Conservation (phyloP, 1,139 yeast species). For the Kodamaea plutei region DNA sequence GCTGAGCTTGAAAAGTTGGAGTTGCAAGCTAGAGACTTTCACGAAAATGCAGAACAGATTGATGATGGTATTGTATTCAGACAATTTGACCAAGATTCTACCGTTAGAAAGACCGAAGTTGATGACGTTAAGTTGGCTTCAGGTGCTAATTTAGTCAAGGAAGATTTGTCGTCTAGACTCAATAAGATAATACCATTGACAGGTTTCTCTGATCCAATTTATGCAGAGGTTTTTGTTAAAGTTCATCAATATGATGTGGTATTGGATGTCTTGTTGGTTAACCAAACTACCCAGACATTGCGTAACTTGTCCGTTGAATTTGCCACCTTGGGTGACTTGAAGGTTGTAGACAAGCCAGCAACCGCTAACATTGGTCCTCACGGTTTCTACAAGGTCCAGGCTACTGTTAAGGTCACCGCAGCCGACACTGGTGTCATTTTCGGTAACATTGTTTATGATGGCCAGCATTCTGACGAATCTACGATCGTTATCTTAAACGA, state of each 20-base stretch:
- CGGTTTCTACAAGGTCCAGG: slow-evolving; percentile 86
- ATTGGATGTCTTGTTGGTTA: slow-evolving; percentile 87
- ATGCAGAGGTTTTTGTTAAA: slow-evolving; percentile 94
- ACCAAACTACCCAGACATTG: slow-evolving; percentile 88
- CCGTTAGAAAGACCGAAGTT: slow-evolving; percentile 30
- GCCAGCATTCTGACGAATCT: slow-evolving; percentile 87
- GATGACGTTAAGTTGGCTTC: slow-evolving; percentile 53
- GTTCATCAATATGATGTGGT: slow-evolving; percentile 96
- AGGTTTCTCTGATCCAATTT: slow-evolving; percentile 96
- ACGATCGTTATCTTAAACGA: slow-evolving; percentile 91
- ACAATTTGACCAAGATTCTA: slow-evolving; percentile 57
- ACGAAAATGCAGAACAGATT: slow-evolving; percentile 70
- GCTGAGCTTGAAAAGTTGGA: slow-evolving; percentile 56
- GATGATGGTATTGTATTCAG: slow-evolving; percentile 83
- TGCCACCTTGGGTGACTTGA: slow-evolving; percentile 93
- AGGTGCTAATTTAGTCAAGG: slow-evolving; percentile 45
- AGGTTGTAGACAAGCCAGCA: slow-evolving; percentile 88
- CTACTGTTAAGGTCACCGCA: slow-evolving; percentile 90
- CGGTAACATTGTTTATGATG: slow-evolving; percentile 96
- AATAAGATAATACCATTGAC: slow-evolving; percentile 89
- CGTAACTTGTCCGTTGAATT: slow-evolving; percentile 92
- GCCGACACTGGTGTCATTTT: slow-evolving; percentile 88
- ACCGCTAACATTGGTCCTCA: slow-evolving; percentile 95
- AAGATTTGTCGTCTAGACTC: slow-evolving; percentile 69
- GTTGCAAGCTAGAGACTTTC: slow-evolving; percentile 55